Evolutionary conservation across 2,329 filamentous ascomycete genomes (phyloP).

Genomic region (Colletotrichum sp.): DNA sequence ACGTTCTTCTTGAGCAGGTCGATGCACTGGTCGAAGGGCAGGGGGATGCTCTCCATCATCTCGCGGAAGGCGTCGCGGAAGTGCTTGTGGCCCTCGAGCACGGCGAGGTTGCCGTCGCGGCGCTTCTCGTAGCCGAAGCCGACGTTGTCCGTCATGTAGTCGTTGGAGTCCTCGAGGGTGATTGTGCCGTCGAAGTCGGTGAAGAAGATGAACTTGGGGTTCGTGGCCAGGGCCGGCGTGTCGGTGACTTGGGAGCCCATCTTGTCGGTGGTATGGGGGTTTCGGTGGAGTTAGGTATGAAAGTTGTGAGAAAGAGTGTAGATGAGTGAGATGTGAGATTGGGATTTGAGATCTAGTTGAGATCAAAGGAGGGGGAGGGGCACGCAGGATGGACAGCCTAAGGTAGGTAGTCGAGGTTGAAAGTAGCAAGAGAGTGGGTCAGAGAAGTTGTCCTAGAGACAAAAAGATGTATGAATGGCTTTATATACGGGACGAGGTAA

Average conservation of each 20-base stretch:
- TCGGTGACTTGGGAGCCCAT: slow-evolving; percentile 48
- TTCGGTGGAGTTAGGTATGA: neutral
- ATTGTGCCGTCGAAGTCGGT: slow-evolving; percentile 99
- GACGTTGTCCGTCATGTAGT: slow-evolving; percentile 85
- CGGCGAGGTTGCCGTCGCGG: slow-evolving; percentile 74
- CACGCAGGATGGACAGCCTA: neutral
- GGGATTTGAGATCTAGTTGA: neutral
- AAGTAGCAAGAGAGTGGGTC: neutral
- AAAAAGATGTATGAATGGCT: neutral
- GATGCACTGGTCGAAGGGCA: slow-evolving; percentile 83
- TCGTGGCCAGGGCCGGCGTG: slow-evolving; percentile 65
- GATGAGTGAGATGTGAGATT: neutral
- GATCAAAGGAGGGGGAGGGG: slow-evolving; percentile 12
- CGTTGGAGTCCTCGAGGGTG: slow-evolving; percentile 72
- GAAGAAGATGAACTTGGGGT: slow-evolving; percentile 96
- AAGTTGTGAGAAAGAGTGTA: neutral
- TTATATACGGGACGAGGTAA: neutral
- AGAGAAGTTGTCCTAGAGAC: neutral
- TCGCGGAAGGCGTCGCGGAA: slow-evolving; percentile 89
- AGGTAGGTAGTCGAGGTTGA: neutral
- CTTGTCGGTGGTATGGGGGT: slow-evolving; percentile 21
- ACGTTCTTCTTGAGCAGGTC: slow-evolving; percentile 80
- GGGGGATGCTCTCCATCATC: slow-evolving; percentile 88
- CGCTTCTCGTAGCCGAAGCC: slow-evolving; percentile 80
- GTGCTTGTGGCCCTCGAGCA: slow-evolving; percentile 71